Conservation (phyloP, 148 eudicot species). For the Rhododendron ferrugineum region DNA sequence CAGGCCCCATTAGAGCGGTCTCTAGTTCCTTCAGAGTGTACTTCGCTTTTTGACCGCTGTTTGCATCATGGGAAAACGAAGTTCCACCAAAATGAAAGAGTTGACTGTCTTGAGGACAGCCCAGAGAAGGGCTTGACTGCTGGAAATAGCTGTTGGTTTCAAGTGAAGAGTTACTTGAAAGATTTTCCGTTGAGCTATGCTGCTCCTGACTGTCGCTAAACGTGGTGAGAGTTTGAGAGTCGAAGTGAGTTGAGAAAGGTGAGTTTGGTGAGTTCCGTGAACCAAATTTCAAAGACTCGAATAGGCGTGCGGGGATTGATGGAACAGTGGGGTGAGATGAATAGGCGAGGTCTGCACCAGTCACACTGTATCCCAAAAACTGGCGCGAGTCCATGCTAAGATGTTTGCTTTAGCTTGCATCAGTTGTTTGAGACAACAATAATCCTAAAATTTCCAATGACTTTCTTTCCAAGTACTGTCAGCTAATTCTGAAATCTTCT, state of each 20-base stretch:
- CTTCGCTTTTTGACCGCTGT: slow-evolving; percentile 27
- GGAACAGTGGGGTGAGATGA: slow-evolving; percentile 33
- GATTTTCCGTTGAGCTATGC: slow-evolving; percentile 50
- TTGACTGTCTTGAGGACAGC: slow-evolving; percentile 17
- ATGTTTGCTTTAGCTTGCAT: slow-evolving; percentile 13
- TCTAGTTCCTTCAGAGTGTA: slow-evolving; percentile 59
- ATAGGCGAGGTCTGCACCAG: slow-evolving; percentile 39
- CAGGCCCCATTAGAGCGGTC: slow-evolving; percentile 65
- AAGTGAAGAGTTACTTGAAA: slow-evolving; percentile 47
- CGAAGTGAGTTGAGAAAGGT: slow-evolving; percentile 53
- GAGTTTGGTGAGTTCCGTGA: slow-evolving; percentile 62
- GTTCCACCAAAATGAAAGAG: slow-evolving; percentile 13
- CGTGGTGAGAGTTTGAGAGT: slow-evolving; percentile 36
- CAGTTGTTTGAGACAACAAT: slow-evolving; percentile 10
- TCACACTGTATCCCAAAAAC: slow-evolving; percentile 34
- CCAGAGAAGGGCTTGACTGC: slow-evolving; percentile 33
- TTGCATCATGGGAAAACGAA: slow-evolving; percentile 23
- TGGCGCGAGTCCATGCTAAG: slow-evolving; percentile 76
- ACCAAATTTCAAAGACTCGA: slow-evolving; percentile 40
- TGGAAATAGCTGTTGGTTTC: slow-evolving; percentile 34
- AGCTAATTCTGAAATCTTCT: slow-evolving; percentile 5
- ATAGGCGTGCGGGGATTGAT: slow-evolving; percentile 32
- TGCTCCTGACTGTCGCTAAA: slow-evolving; percentile 53
- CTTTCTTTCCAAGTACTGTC: neutral
- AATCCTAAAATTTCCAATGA: neutral